These are phyloP conservation scores for Hygrophila difformis DNA, from an alignment of 257 asterid species.

Conservation along the genomic window DNA sequence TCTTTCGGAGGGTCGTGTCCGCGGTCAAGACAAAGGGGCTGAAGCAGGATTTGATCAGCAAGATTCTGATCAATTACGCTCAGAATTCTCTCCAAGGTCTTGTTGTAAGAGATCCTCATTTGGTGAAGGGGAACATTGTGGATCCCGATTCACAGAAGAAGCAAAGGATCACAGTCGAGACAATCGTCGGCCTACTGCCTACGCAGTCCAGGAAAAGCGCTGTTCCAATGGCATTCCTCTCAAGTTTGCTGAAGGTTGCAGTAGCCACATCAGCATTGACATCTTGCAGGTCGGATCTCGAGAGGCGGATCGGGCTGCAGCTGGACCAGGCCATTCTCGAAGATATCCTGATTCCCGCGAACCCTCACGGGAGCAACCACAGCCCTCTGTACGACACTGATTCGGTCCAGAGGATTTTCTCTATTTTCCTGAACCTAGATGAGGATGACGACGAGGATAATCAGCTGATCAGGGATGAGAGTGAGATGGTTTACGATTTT, in stretches of 20 bases:
- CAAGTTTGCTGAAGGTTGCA: constrained; percentile 67
- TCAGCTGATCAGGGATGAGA: constrained; percentile 49
- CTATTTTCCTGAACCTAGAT: constrained; percentile 72
- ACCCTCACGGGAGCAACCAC: constrained; percentile 45
- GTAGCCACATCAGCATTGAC: constrained; percentile 55
- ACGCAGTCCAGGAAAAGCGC: constrained; percentile 70
- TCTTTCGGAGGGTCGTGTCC: constrained; percentile 60
- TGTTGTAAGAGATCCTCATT: constrained; percentile 37
- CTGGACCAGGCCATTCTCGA: constrained; percentile 91
- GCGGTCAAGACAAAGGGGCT: constrained; percentile 74
- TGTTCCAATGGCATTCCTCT: constrained; percentile 87
- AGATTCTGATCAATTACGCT: constrained; percentile 69
- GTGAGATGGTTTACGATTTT: constrained; percentile 65
- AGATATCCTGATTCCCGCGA: constrained; percentile 66
- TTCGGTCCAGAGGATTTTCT: constrained; percentile 62
- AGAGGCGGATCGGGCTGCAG: constrained; percentile 80
- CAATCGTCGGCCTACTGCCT: constrained; percentile 54
- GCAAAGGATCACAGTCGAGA: constrained; percentile 60
- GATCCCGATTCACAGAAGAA: constrained; percentile 57
- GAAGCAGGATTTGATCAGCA: constrained; percentile 74
- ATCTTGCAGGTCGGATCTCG: constrained; percentile 78
- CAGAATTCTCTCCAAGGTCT: constrained; percentile 68
- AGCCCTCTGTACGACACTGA: constrained; percentile 65
- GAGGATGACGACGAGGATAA: constrained; percentile 75
- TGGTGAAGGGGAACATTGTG: constrained; percentile 33